Evolutionary conservation across 257 asterid species (phyloP), one percentile per base, ranked within the genome.

Genomic region (Coffea canephora): DNA sequence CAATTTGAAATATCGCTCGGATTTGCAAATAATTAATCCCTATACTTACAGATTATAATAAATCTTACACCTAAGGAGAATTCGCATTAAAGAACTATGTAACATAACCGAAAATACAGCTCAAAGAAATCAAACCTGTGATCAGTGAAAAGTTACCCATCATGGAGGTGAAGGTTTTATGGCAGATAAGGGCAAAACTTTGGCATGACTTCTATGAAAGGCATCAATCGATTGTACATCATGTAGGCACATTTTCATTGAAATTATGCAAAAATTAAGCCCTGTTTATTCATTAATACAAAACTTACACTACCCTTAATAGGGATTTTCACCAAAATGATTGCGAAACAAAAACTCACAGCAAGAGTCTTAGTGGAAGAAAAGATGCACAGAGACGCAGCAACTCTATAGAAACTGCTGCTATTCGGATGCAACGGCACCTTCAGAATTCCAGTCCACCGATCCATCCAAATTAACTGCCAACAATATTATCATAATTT

Each of bases 381-480:
- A 19, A 94, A 88, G 76, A 94, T 90, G 82, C 86, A 86, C 34
- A 96, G 94, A 67, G 97, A 94, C 39, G 96, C 98, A 14, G 96
- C 98, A 49, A 94, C 91, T 79, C 92, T 85, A 85, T 91, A 94
- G 82, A 87, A 83, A 80, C 69, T 85, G 81, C 70, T 80, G 87
- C 87, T 87, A 79, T 89, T 82, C 18, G 91, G 85, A 86, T 83
- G 85, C 89, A 96, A 82, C 25, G 90, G 93, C 76, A 96, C 90
- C 85, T 90, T 90, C 84, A 96, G 78, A 64, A 89, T 83, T 41
- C 97, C 95, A 54, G 86, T 87, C 99, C 98, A 96, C 23, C 98
- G 95, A 76, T 92, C 95, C 99, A 96, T 96, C 84, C 68, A 25
- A 25, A 59, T 45, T 52, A 27, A 61, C 82, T 78, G 71, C 43